These are phyloP conservation scores for Ehretia macrophylla DNA, from an alignment of 257 asterid species.

Conservation along the genomic window DNA sequence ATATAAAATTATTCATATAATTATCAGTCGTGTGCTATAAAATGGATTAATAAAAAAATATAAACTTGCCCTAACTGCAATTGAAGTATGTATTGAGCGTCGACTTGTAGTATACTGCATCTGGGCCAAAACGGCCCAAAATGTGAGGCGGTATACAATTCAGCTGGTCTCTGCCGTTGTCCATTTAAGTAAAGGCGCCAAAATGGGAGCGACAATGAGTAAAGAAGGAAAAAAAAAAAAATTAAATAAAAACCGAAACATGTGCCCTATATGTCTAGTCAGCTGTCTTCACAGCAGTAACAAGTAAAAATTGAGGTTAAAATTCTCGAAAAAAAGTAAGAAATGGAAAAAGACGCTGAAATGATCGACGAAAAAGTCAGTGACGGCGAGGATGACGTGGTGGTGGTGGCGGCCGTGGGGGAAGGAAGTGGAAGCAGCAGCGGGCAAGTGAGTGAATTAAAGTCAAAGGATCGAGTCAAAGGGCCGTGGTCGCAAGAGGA, in stretches of 20 bases:
- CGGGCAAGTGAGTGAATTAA: slow-evolving; percentile 26
- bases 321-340: background rate
- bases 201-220: too few species aligned
- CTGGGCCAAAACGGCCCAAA: too few species aligned
- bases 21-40: too few species aligned
- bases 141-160: too few species aligned
- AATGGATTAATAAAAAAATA: too few species aligned
- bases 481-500: slow-evolving; percentile 96
- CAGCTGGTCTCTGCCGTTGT: too few species aligned
- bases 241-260: background rate
- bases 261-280: background rate
- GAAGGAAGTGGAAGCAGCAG: slow-evolving; percentile 25
- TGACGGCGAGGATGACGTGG: slow-evolving; percentile 24
- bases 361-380: background rate
- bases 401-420: slow-evolving; percentile 25
- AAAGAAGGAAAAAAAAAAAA: too few species aligned
- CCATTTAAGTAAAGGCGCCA: too few species aligned
- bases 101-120: too few species aligned
- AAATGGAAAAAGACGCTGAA: slow-evolving; percentile 1
- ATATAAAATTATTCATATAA: too few species aligned
- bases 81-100: too few species aligned
- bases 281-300: background rate
- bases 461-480: slow-evolving; percentile 56
- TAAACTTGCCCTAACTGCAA: too few species aligned
- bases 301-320: background rate